Conservation (phyloP, 2,329 filamentous ascomycete genomes). For the Trichoderma sp. region DNA sequence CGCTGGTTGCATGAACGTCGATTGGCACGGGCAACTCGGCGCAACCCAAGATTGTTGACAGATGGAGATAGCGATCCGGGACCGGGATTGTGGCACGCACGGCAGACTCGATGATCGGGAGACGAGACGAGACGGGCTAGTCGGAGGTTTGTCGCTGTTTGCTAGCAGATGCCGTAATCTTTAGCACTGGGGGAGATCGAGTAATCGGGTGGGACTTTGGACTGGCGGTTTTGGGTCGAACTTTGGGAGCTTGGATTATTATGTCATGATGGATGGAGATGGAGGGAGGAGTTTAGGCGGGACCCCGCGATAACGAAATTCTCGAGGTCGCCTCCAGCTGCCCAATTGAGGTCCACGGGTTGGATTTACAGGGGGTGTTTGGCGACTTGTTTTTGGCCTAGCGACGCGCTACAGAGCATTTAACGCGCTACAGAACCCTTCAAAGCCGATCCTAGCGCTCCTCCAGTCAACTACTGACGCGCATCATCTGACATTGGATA, state of each 20-base stretch:
- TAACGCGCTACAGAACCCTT: neutral
- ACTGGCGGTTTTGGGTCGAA: neutral
- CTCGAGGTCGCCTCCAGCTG: neutral
- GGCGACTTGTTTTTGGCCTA: neutral
- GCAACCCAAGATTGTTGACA: neutral
- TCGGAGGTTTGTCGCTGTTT: neutral
- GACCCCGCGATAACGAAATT: slow-evolving; percentile 27
- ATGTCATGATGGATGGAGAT: slow-evolving; percentile 23
- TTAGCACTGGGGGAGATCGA: neutral
- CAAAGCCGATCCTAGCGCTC: neutral
- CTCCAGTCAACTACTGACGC: neutral
- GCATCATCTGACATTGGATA: neutral
- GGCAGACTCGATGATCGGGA: neutral
- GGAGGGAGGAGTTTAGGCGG: slow-evolving; percentile 2
- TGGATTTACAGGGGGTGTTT: slow-evolving; percentile 20
- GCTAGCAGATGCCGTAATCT: neutral
- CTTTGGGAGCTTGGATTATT: slow-evolving; percentile 12
- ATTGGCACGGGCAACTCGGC: slow-evolving; percentile 3
- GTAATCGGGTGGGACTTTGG: slow-evolving; percentile 11
- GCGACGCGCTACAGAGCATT: neutral
- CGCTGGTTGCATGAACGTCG: slow-evolving; percentile 35
- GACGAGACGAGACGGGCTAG: neutral
- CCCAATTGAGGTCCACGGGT: neutral
- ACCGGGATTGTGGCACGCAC: neutral
- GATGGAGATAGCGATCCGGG: neutral